Percentiles rank a stretch among this genome's conserved stretches.
phyloP scores from a whole-genome alignment of 257 asterid genomes.

The Salvia splendens region DNA sequence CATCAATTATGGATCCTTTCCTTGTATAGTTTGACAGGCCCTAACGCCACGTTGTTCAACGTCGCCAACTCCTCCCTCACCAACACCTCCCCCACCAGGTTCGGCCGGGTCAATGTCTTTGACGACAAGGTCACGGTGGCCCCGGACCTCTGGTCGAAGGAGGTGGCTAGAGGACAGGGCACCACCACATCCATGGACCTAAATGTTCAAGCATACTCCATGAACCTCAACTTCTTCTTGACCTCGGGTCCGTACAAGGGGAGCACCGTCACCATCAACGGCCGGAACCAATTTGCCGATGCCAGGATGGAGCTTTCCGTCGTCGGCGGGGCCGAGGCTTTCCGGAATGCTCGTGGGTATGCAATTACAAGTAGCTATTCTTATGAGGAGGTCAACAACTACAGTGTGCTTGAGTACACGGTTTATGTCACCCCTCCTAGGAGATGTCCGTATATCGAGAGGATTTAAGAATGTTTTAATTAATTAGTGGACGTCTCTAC shows the following conservation, averaged over 20 bases:
- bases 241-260: slow-evolving; percentile 13
- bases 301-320: slow-evolving; percentile 3
- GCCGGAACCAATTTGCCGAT: slow-evolving; percentile 1
- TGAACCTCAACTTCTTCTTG: not conserved
- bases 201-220: not conserved
- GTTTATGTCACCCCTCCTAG: not conserved
- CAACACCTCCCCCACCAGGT: slow-evolving; percentile 31
- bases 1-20: no score
- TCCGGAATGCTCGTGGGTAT: slow-evolving; percentile 15
- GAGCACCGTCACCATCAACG: not conserved
- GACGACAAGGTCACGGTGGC: slow-evolving; percentile 36
- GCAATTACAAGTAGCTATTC: not conserved
- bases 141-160: not conserved
- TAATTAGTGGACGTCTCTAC: no score
- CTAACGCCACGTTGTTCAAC: slow-evolving; percentile 31
- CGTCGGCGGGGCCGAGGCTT: not conserved
- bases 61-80: slow-evolving; percentile 43
- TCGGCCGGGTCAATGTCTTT: slow-evolving; percentile 40
- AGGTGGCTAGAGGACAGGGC: slow-evolving; percentile 17
- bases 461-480: no score
- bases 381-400: not conserved
- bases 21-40: no score
- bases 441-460: no score
- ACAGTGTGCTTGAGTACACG: slow-evolving; percentile 4
- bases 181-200: not conserved